These are phyloP conservation scores for Salvia sclarea DNA, from an alignment of 305 asterid genomes.

Conservation along the genomic window DNA sequence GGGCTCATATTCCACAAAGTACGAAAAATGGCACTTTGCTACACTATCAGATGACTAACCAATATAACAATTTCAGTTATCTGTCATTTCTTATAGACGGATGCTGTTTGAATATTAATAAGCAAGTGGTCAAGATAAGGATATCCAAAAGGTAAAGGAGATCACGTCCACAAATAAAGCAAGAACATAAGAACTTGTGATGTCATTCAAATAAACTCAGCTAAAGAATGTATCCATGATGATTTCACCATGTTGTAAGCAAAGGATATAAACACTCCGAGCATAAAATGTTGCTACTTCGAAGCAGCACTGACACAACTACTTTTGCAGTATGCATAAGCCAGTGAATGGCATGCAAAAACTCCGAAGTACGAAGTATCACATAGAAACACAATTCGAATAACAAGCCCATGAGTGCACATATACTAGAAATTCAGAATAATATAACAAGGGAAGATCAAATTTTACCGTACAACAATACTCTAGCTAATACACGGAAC, in stretches of 20 bases:
- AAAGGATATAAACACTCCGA: background rate
- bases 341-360: conserved; percentile 14
- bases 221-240: background rate
- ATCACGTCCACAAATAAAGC: background rate
- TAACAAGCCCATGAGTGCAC: conserved; percentile 14
- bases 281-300: background rate
- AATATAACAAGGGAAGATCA: background rate
- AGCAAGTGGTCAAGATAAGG: background rate
- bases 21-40: background rate
- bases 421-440: background rate
- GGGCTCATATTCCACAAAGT: background rate
- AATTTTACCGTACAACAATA: conserved; percentile 60
- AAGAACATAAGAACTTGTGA: background rate
- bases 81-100: conserved; percentile 1
- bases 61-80: conserved; percentile 5
- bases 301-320: conserved; percentile 15
- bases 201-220: conserved; percentile 2
- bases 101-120: background rate
- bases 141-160: conserved; percentile 7
- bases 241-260: background rate
- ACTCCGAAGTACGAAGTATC: conserved; percentile 19
- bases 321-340: background rate
- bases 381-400: conserved; percentile 10
- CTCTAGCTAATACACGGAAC: conserved; percentile 65
- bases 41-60: conserved; percentile 10